Conservation (phyloP, 1,284 basidiomycete species). For the Boletus calvinii region DNA sequence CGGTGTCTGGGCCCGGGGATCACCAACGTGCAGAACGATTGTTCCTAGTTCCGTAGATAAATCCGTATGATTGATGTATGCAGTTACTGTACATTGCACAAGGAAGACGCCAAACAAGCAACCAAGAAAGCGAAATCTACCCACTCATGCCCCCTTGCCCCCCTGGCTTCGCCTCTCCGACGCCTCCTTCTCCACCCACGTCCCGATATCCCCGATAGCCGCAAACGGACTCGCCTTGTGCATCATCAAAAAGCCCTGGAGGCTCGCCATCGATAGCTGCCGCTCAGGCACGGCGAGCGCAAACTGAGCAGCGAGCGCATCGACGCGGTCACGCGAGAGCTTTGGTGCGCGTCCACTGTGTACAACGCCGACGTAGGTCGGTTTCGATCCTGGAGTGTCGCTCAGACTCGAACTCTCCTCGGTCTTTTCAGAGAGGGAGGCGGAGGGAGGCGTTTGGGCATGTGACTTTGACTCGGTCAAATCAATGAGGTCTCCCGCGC, state of each 20-base stretch:
- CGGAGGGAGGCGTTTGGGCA: neutral
- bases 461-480: slow-evolving; percentile 6
- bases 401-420: slow-evolving; percentile 14
- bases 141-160: neutral
- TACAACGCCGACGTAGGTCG: slow-evolving; percentile 29
- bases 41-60: neutral
- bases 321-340: slow-evolving; percentile 37
- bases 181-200: slow-evolving; percentile 49
- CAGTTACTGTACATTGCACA: slow-evolving; percentile 7
- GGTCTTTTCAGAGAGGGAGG: slow-evolving; percentile 15
- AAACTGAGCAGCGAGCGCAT: slow-evolving; percentile 56
- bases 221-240: slow-evolving; percentile 62
- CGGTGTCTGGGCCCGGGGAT: no score
- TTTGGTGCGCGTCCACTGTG: slow-evolving; percentile 36
- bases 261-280: slow-evolving; percentile 67
- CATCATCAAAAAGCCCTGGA: slow-evolving; percentile 75
- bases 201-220: slow-evolving; percentile 46
- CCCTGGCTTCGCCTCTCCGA: neutral
- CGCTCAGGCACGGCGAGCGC: slow-evolving; percentile 53
- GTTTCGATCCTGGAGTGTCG: slow-evolving; percentile 23
- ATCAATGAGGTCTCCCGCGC: slow-evolving; percentile 22
- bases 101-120: neutral
- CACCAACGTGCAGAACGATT: neutral
- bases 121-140: no score
- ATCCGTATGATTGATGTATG: neutral